Percentiles rank a stretch among this genome's conserved stretches.
Conservation (phyloP, 805 yeast species). For the Pichia scutulata region DNA sequence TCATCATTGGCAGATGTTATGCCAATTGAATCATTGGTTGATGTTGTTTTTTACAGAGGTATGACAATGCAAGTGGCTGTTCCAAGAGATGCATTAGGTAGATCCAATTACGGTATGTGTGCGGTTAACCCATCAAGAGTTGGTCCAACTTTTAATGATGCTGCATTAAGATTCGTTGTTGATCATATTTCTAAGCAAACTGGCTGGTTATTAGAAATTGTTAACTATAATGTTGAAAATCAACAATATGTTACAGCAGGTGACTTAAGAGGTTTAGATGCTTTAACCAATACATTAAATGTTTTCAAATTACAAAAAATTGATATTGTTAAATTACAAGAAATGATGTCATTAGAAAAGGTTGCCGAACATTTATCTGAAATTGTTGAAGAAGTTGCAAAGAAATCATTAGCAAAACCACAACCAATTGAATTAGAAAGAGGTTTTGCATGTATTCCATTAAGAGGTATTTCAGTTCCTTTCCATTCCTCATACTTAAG, state of each 20-base stretch:
- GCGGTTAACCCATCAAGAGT: slow-evolving; percentile 97
- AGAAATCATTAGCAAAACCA: slow-evolving; percentile 76
- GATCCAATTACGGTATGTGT: slow-evolving; percentile 98
- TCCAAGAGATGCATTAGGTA: slow-evolving; percentile 90
- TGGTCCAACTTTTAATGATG: slow-evolving; percentile 79
- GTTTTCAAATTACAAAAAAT: slow-evolving; percentile 91
- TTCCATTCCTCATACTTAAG: slow-evolving; percentile 98
- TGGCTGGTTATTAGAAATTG: slow-evolving; percentile 93
- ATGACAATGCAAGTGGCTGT: slow-evolving; percentile 99
- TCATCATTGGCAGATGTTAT: slow-evolving; percentile 96
- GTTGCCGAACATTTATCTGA: slow-evolving; percentile 84
- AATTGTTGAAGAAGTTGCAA: slow-evolving; percentile 79
- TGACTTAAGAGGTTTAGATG: slow-evolving; percentile 91
- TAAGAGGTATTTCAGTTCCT: slow-evolving; percentile 98
- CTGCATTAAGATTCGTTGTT: slow-evolving; percentile 91
- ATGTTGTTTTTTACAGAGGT: slow-evolving; percentile 98
- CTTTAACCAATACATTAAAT: slow-evolving; percentile 87
- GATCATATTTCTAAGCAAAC: slow-evolving; percentile 79
- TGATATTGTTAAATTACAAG: slow-evolving; percentile 82
- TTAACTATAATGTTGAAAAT: slow-evolving; percentile 95
- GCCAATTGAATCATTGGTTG: slow-evolving; percentile 96
- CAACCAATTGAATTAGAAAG: slow-evolving; percentile 97
- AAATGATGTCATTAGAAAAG: slow-evolving; percentile 73
- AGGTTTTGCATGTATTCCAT: slow-evolving; percentile 97
- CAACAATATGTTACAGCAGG: slow-evolving; percentile 99